These are phyloP conservation scores for Passiflora organensis DNA, from an alignment of 345 rosid genomes.

Conservation along the genomic window DNA sequence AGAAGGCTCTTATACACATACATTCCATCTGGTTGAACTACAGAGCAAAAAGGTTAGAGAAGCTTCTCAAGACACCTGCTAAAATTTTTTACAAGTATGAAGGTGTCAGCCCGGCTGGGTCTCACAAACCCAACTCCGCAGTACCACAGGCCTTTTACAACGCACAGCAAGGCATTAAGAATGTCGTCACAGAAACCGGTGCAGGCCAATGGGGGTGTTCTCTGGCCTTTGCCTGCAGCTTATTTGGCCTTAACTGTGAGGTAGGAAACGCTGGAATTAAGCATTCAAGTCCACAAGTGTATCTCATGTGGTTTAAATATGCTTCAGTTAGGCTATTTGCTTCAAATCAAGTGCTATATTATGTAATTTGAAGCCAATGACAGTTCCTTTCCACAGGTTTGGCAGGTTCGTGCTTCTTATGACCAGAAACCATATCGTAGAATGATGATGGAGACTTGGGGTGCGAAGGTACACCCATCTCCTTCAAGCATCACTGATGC, in stretches of 20 bases:
- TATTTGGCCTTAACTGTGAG: slow-evolving; percentile 70
- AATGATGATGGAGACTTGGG: slow-evolving; percentile 99
- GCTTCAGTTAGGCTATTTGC: too few relatives aligned
- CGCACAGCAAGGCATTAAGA: slow-evolving; percentile 69
- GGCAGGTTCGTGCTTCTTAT: slow-evolving; percentile 95
- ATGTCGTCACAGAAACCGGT: slow-evolving; percentile 85
- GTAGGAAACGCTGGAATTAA: slow-evolving; percentile 28
- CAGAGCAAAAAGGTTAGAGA: slow-evolving; percentile 92
- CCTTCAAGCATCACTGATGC: slow-evolving; percentile 67
- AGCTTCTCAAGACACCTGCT: slow-evolving; percentile 81
- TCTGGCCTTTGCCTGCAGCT: slow-evolving; percentile 84
- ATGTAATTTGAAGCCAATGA: neutral
- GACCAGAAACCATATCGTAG: slow-evolving; percentile 90
- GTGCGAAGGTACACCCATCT: slow-evolving; percentile 88
- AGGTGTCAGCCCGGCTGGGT: slow-evolving; percentile 95
- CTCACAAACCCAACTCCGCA: slow-evolving; percentile 88
- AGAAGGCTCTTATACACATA: slow-evolving; percentile 4
- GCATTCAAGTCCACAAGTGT: neutral
- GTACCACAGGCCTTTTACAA: slow-evolving; percentile 87
- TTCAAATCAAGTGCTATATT: too few relatives aligned
- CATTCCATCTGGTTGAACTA: slow-evolving; percentile 18
- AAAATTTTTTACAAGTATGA: slow-evolving; percentile 91
- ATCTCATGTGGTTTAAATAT: too few relatives aligned
- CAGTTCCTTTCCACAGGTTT: slow-evolving; percentile 43
- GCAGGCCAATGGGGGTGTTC: slow-evolving; percentile 99